Evolutionary conservation across 768 basidiomycete genomes (phyloP).

Genomic region (Collybiopsis confluens): DNA sequence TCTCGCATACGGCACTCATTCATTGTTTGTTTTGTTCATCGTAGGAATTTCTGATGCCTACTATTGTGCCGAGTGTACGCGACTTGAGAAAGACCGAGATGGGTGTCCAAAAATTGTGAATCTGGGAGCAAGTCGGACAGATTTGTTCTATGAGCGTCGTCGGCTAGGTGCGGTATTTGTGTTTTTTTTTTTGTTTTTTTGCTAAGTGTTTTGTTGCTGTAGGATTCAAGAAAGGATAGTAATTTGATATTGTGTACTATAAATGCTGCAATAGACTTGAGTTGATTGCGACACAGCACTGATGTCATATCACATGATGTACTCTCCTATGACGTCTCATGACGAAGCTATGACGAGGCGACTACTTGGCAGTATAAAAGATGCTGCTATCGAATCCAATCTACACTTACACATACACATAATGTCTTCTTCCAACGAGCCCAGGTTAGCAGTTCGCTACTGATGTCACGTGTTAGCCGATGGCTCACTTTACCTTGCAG

Average conservation of each 20-base stretch:
- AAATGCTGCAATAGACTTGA: too few relatives aligned
- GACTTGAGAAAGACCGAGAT: constrained; percentile 95
- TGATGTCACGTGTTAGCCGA: too few relatives aligned
- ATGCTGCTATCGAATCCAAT: too few relatives aligned
- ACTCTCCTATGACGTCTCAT: too few relatives aligned
- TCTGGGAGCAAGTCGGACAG: constrained; percentile 89
- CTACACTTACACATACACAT: too few relatives aligned
- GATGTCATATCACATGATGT: too few relatives aligned
- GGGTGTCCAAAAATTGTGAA: constrained; percentile 99
- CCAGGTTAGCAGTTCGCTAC: too few relatives aligned
- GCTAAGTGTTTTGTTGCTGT: neutral
- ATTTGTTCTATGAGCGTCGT: constrained; percentile 88
- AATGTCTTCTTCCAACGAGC: too few relatives aligned
- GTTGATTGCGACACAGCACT: too few relatives aligned
- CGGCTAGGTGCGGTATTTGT: constrained; percentile 56
- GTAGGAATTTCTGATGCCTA: constrained; percentile 97
- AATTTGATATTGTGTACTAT: neutral
- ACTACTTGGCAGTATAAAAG: too few relatives aligned
- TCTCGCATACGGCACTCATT: neutral
- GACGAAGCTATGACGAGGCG: too few relatives aligned
- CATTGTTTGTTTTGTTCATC: neutral
- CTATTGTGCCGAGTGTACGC: constrained; percentile 97
- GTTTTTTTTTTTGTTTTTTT: neutral
- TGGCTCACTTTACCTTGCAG: neutral
- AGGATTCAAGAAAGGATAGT: constrained; percentile 71